Base-by-base conservation (phyloP, 192 early-diverging fungal genomes). In the Chytriomyces hyalinus region DNA sequence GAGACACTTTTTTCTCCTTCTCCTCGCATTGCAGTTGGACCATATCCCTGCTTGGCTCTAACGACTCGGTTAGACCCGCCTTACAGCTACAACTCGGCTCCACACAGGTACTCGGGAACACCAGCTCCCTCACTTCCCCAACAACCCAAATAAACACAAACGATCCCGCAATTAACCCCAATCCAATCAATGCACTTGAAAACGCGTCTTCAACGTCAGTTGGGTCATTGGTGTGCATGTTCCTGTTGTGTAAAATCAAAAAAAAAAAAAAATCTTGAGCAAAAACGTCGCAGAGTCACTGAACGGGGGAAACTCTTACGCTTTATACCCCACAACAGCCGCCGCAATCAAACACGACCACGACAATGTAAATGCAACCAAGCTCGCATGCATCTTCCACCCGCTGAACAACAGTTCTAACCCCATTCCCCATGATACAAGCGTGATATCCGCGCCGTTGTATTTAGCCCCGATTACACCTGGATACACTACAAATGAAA, bases 401-500 rank as follows among this genome's bases (percentile, higher is more conserved):
- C 49, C 68, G 43, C 68, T 70, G 7, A 70, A 22, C 8, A 70
- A 13, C 47, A 70, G 6, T 28, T 70, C 68, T 22, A 53, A 22
- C n/a, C 11, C 47, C 68, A 70, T 53, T 53, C 49, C 68, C 49
- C 68, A 53, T 7, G 49, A 49, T 1, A 70, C 68, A 22, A 70
- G 22, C 0, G 26, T 26, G 3, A 45, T 24, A 22, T 44, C 17
- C 13, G 45, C 49, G 9, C 68, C 65, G 17, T 17, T 5, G 4
- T 36, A 28, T 36, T 67, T 43, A 36, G 65, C 17, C 1, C 43
- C 26, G 13, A 22, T 46, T n/a, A 15, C 65, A 47, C 43, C 22
- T 36, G 68, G 68, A 50, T 51, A 70, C 13, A 49, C 15, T 15
- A 26, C 6, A 26, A 70, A 70, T 7, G 49, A 53, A 20, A 57